A percentile compares a stretch with the other conserved stretches of the same genome.
Conservation (phyloP, 345 rosid genomes). For the Eucalyptus decipiens region DNA sequence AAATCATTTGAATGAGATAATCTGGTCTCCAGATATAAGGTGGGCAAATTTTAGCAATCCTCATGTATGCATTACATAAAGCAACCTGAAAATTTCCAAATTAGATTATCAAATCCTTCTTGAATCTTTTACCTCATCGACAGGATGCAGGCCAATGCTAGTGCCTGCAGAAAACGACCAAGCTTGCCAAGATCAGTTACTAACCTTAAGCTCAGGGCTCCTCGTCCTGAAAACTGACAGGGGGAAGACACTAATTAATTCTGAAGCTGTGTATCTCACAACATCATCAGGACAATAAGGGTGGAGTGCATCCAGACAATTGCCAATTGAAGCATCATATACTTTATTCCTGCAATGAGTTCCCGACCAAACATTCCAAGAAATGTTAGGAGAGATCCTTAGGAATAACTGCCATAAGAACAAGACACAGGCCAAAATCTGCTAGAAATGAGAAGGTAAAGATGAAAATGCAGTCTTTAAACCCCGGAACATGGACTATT, state of each 20-base stretch:
- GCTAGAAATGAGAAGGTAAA: not conserved
- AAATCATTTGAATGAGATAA: slow-evolving; percentile 43
- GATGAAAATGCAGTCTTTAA: not conserved
- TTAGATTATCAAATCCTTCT: not conserved
- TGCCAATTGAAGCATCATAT: slow-evolving; percentile 77
- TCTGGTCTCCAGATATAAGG: slow-evolving; percentile 78
- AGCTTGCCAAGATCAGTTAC: not conserved
- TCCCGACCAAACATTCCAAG: not conserved
- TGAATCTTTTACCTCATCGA: not conserved
- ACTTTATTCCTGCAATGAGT: slow-evolving; percentile 29
- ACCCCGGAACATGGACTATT: not conserved
- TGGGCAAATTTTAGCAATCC: slow-evolving; percentile 70
- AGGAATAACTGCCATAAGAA: not conserved
- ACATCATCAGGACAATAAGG: slow-evolving; percentile 61
- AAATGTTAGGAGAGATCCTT: not conserved
- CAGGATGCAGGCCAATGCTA: not conserved
- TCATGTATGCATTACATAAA: slow-evolving; percentile 52
- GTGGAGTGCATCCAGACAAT: slow-evolving; percentile 53
- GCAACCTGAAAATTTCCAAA: slow-evolving; percentile 44
- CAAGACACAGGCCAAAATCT: not conserved
- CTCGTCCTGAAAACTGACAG: slow-evolving; percentile 57
- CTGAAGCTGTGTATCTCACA: slow-evolving; percentile 61
- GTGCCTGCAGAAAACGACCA: not conserved
- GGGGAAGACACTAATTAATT: slow-evolving; percentile 41
- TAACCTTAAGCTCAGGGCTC: slow-evolving; percentile 84